A percentile compares a stretch with the other conserved stretches of the same genome.
Evolutionary conservation across 2,329 filamentous ascomycete genomes (phyloP).

Genomic region (Cordyceps tenuipes): DNA sequence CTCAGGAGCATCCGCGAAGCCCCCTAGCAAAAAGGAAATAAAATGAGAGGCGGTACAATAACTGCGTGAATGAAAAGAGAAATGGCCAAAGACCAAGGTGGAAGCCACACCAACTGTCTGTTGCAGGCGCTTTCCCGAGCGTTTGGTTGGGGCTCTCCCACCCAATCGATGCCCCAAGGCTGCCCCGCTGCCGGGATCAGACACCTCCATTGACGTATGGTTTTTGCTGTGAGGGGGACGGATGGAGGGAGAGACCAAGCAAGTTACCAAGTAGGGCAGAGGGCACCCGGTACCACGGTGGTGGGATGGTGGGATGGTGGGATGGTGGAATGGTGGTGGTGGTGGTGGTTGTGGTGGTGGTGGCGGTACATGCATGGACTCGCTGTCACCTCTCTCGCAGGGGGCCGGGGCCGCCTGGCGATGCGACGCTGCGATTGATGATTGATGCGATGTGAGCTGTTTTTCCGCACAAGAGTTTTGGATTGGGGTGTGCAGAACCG

Average conservation of each 20-base stretch:
- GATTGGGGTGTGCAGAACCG: neutral
- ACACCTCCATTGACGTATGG: neutral
- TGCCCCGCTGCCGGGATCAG: constrained; percentile 7
- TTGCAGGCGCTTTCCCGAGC: constrained; percentile 3
- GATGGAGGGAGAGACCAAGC: neutral
- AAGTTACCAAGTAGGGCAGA: neutral
- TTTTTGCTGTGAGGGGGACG: neutral
- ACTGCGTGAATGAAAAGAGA: neutral
- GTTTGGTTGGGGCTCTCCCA: neutral
- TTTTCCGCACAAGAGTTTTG: neutral
- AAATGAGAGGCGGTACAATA: too few species aligned
- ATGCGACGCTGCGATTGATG: neutral
- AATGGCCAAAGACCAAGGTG: neutral
- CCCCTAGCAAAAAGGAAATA: too few species aligned
- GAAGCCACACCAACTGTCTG: neutral
- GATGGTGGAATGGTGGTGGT: neutral
- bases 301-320: neutral
- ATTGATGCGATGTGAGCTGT: neutral
- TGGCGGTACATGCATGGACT: neutral
- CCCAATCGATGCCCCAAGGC: constrained; percentile 9
- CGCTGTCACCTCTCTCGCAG: neutral
- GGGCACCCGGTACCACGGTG: neutral
- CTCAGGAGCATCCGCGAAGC: too few species aligned
- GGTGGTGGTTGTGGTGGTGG: neutral
- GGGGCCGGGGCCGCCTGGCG: too few species aligned